Evolutionary conservation across 192 early-diverging fungal genomes (phyloP).

Genomic region (Linnemannia zychae): DNA sequence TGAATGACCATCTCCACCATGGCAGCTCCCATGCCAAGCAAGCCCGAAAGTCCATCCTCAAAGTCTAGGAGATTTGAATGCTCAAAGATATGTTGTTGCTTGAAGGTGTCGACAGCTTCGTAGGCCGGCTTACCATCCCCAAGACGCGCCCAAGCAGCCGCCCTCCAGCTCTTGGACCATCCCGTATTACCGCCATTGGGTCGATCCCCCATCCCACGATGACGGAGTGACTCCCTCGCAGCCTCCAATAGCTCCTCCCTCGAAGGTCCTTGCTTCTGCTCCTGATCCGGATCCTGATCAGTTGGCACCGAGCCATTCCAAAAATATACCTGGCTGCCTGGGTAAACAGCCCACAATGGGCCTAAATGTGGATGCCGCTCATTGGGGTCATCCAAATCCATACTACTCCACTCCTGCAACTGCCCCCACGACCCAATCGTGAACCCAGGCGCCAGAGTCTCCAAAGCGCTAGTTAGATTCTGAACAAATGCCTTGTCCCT

Average conservation of each 20-base stretch:
- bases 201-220: constrained; percentile 18
- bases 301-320: not conserved
- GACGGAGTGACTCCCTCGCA: not conserved
- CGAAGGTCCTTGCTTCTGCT: not conserved
- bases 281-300: not conserved
- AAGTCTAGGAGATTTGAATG: constrained; percentile 24
- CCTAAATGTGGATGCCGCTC: constrained; percentile 37
- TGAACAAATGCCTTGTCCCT: constrained; percentile 39
- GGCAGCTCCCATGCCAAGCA: constrained; percentile 34
- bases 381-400: constrained; percentile 53
- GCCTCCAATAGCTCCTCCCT: constrained; percentile 24
- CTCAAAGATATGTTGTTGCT: constrained; percentile 8
- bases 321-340: constrained; percentile 39
- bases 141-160: constrained; percentile 44
- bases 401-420: constrained; percentile 49
- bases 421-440: constrained; percentile 43
- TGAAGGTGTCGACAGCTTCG: constrained; percentile 18
- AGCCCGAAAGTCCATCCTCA: constrained; percentile 35
- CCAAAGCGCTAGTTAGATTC: constrained; percentile 25
- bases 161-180: constrained; percentile 50
- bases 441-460: constrained; percentile 27
- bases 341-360: constrained; percentile 46
- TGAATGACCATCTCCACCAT: constrained; percentile 50
- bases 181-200: constrained; percentile 12
- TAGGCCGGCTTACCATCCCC: constrained; percentile 14